Evolutionary conservation across 2,329 filamentous ascomycete genomes (phyloP).

Genomic region (Phoma sp.): DNA sequence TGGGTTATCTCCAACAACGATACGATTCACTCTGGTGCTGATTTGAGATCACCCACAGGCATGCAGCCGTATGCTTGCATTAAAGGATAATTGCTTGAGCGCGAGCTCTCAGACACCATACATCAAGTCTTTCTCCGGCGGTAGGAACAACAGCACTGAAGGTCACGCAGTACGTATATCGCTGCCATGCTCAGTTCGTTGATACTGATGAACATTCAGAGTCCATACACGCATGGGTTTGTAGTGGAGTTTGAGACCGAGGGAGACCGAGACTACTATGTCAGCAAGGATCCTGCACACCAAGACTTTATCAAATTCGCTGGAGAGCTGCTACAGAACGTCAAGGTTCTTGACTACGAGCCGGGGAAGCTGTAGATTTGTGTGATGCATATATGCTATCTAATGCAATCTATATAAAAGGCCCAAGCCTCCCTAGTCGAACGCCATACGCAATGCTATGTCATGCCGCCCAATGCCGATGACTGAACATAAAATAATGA

Average conservation of each 20-base stretch:
- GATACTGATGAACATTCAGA: constrained; percentile 42
- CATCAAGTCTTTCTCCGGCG: constrained; percentile 65
- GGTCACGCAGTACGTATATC: constrained; percentile 63
- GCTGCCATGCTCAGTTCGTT: no score
- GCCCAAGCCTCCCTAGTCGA: constrained; percentile 2
- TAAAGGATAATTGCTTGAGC: constrained; percentile 67
- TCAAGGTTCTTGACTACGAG: constrained; percentile 67
- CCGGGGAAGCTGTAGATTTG: constrained; percentile 47
- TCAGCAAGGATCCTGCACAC: constrained; percentile 70
- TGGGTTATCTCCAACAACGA: constrained; percentile 38
- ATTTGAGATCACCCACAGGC: constrained; percentile 53
- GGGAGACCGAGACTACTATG: constrained; percentile 73
- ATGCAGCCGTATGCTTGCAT: constrained; percentile 63
- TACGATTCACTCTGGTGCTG: background rate
- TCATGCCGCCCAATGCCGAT: constrained; percentile 41
- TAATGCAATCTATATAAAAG: constrained; percentile 3
- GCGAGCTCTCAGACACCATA: constrained; percentile 67
- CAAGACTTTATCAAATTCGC: constrained; percentile 64
- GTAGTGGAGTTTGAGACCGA: constrained; percentile 70
- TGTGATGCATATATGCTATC: constrained; percentile 10
- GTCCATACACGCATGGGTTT: constrained; percentile 73
- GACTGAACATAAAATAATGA: constrained; percentile 22
- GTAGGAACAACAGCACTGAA: constrained; percentile 68
- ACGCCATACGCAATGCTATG: constrained; percentile 26
- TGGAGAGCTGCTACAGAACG: constrained; percentile 59